These are phyloP conservation scores for Phytopythium litorale DNA, from an alignment of 352 stramenopile species.

Conservation along the genomic window DNA sequence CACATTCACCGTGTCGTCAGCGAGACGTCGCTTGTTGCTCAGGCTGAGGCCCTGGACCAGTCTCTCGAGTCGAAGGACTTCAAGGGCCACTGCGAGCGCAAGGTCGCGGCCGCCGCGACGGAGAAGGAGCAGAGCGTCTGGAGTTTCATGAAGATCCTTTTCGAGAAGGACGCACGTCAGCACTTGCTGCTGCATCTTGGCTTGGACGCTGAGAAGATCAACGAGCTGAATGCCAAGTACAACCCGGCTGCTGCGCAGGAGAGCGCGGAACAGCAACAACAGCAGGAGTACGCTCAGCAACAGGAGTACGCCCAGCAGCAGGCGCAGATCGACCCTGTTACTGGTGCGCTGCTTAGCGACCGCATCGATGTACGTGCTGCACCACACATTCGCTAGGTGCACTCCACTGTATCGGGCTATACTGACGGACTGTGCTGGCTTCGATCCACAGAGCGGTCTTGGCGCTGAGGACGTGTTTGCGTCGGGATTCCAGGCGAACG, in stretches of 20 bases:
- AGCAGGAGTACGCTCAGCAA: slow-evolving; percentile 14
- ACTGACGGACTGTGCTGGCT: background rate
- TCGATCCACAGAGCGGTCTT: slow-evolving; percentile 35
- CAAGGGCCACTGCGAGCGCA: slow-evolving; percentile 91
- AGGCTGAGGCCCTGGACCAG: slow-evolving; percentile 89
- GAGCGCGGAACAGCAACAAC: slow-evolving; percentile 8
- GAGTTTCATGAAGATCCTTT: slow-evolving; percentile 94
- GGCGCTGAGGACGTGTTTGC: slow-evolving; percentile 78
- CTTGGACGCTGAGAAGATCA: slow-evolving; percentile 93
- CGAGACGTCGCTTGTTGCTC: slow-evolving; percentile 75
- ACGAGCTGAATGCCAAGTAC: slow-evolving; percentile 78
- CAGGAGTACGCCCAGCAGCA: slow-evolving; percentile 17
- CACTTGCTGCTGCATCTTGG: slow-evolving; percentile 93
- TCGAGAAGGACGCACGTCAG: slow-evolving; percentile 94
- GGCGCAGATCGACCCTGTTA: slow-evolving; percentile 37
- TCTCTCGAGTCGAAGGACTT: slow-evolving; percentile 90
- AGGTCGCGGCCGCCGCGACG: slow-evolving; percentile 57
- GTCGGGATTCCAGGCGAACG: slow-evolving; percentile 57
- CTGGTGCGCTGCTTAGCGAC: slow-evolving; percentile 48
- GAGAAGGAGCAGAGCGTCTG: slow-evolving; percentile 79
- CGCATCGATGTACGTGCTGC: slow-evolving; percentile 63
- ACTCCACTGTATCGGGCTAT: background rate
- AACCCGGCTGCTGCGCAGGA: slow-evolving; percentile 31
- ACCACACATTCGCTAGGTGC: background rate
- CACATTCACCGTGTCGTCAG: slow-evolving; percentile 81